A percentile compares a stretch with the other conserved stretches of the same genome.
Conservation (phyloP, 345 rosid genomes). For the Hypericum androsaemum region DNA sequence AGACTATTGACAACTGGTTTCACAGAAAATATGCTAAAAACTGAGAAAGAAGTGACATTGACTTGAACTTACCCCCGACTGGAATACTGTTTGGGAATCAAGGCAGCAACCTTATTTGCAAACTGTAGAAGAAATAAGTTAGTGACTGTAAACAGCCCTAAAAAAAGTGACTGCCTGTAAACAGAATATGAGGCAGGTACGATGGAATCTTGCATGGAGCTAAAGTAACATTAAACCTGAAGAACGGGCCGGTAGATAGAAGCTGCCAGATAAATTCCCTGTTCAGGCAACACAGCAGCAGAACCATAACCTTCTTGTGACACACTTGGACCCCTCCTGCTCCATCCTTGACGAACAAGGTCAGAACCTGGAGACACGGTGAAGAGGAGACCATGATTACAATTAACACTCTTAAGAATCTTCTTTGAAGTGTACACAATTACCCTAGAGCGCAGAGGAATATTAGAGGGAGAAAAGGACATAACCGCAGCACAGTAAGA, state of each 20-base stretch:
- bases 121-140: constrained; percentile 53
- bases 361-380: constrained; percentile 41
- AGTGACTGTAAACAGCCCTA: too few species aligned
- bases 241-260: constrained; percentile 90
- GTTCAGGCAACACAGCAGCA: constrained; percentile 95
- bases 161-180: too few species aligned
- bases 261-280: constrained; percentile 95
- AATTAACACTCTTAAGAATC: constrained; percentile 1
- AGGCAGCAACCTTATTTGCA: constrained; percentile 74
- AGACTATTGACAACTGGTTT: too few species aligned
- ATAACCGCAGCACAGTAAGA: background rate
- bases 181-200: too few species aligned
- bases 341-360: constrained; percentile 90
- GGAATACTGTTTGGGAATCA: constrained; percentile 80
- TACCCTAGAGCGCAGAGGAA: background rate
- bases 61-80: constrained; percentile 68
- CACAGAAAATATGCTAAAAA: constrained; percentile 8
- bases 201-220: background rate
- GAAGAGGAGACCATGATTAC: constrained; percentile 2
- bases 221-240: constrained; percentile 46
- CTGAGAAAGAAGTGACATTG: background rate
- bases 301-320: constrained; percentile 95
- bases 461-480: background rate
- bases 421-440: background rate
- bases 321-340: constrained; percentile 64